Base-by-base conservation (phyloP, 768 basidiomycete species). In the Amanita polypyramis region DNA sequence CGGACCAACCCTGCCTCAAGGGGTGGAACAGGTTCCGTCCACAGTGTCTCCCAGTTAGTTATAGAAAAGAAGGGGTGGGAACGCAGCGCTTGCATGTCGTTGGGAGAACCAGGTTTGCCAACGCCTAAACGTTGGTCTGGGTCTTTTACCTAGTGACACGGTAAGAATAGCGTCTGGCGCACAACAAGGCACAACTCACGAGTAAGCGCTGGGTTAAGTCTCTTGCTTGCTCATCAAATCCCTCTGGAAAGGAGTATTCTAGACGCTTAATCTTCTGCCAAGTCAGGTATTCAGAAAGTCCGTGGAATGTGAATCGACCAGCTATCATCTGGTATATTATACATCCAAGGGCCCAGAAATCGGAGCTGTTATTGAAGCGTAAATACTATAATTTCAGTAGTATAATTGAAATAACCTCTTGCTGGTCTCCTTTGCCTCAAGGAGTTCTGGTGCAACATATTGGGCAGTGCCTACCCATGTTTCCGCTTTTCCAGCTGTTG, bases 281-380 rank as follows among this genome's bases (percentile, higher is more conserved):
- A 27, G 87, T 96, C 51, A 96, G 77, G 59, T 94, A 97, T 51
- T 97, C 91, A 0, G 93, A 92, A 5, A 82, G 70, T 3, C 85
- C 93, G 53, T 87, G 79, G 69, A 99, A 99, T 1, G 93, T 88
- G 55, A 94, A 94, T 35, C 78, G 79, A 33, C 94, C 95, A 10
- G 85, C 79, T 44, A 97, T 81, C 73, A 97, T 84, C 62, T 97
- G 94, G 65, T 80, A 98, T 17, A 98, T 65, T 37, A 97, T 83
- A 64, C 95, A 97, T 1, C 93, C 96, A 20, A 96, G 73, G 4
- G 93, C 89, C 95, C 95, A 99, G 8, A 92, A 73, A 63, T 98
- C 96, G 34, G 94, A 89, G 52, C 92, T 94, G 50, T 35, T 47
- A n/a, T 33, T 49, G 35, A 20, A 20, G 55, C 58, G 29, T 59